phyloP scores from a whole-genome alignment of 164 flowering plant species.

The Kingdonia uniflora region DNA sequence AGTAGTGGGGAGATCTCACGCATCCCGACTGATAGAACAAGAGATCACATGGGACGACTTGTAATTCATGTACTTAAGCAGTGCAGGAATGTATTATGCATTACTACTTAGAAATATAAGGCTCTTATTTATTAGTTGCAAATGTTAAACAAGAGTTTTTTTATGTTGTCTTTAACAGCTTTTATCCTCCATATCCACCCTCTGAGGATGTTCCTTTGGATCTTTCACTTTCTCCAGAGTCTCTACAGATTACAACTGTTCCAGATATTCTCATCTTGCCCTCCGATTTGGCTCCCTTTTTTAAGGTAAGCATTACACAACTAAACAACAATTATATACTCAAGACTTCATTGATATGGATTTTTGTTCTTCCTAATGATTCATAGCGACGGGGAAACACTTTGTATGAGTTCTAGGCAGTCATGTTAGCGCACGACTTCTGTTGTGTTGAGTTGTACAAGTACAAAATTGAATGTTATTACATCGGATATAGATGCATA shows the following conservation, averaged over 20 bases:
- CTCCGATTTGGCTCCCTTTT: slow-evolving; percentile 80
- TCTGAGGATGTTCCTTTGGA: slow-evolving; percentile 76
- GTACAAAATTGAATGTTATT: no score
- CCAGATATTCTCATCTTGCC: slow-evolving; percentile 83
- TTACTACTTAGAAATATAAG: neutral
- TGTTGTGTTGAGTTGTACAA: no score
- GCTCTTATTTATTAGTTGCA: neutral
- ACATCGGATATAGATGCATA: no score
- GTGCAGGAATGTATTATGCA: slow-evolving; percentile 45
- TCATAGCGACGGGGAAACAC: no score
- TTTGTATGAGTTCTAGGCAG: no score
- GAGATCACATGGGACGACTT: slow-evolving; percentile 70
- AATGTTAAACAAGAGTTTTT: neutral
- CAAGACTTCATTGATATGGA: no score
- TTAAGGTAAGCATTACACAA: slow-evolving; percentile 43
- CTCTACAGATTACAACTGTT: slow-evolving; percentile 49
- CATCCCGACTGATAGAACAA: slow-evolving; percentile 44
- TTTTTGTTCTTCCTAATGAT: no score
- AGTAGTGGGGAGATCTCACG: slow-evolving; percentile 82
- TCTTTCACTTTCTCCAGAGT: slow-evolving; percentile 72
- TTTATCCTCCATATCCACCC: slow-evolving; percentile 93
- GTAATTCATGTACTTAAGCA: slow-evolving; percentile 71
- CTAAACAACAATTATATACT: no score
- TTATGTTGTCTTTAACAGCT: slow-evolving; percentile 38
- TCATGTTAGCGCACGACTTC: no score